Base-by-base conservation (phyloP, 495 filamentous ascomycete species). In the Talaromyces adpressus region DNA sequence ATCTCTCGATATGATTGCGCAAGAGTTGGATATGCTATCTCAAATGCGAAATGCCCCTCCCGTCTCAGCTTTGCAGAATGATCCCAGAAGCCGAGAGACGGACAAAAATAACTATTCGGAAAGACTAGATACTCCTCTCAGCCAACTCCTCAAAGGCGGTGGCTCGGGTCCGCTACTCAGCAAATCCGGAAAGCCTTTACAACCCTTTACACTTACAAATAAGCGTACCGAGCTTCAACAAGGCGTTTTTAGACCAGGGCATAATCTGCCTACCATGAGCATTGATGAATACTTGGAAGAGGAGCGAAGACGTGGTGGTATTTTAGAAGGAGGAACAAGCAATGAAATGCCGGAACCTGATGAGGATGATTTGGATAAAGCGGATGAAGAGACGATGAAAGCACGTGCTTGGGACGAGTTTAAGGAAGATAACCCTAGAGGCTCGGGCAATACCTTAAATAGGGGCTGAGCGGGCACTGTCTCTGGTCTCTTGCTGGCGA, bases 271-370 rank as follows among this genome's bases (percentile, higher is more conserved):
- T 8, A 98, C 95, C 0, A 98, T 98, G 94, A 90, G 85, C 0
- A 98, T 98, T 64, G 95, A 98, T 66, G 94, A 98, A 74, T 98
- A 98, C 70, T 77, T 98, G 16, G 93, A 93, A 54, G 94, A 98
- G 76, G 94, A 98, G 73, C 81, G 87, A 64, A 81, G 84, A 64
- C 79, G 89, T 70, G 95, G 95, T 8, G 91, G 91, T n/a, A 89
- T 98, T 23, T 88, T 97, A 60, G 88, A 97, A 71, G 93, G 92
- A 30, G 94, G 94, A 49, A 91, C 89, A n/a, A 57, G 63, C 12
- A 45, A 64, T 41, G 32, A 64, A 16, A 87, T 89, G 70, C 83
- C 89, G 65, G 87, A 92, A 72, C 80, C 88, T 27, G 89, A 98
- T 73, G 93, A 97, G 77, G 95, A 98, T 74, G 82, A 97, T 74